Percentiles rank a stretch among this genome's conserved stretches.
These are phyloP conservation scores for Dendrobium catenatum DNA, from an alignment of 106 monocot species.

Conservation along the genomic window DNA sequence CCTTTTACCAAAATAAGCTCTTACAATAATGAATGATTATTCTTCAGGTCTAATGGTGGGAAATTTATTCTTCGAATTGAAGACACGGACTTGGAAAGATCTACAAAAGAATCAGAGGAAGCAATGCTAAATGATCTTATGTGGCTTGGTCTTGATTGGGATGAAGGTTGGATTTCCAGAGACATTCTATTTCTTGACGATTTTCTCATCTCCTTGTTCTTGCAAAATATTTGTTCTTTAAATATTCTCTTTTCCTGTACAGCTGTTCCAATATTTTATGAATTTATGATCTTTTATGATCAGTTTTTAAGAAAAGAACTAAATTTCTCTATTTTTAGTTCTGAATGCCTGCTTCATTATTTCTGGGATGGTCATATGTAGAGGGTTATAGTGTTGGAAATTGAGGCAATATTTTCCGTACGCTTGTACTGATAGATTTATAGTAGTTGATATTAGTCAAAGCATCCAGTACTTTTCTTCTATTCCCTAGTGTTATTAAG, in stretches of 20 bases:
- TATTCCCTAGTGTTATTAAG: background rate
- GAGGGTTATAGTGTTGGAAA: background rate
- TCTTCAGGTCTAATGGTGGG: constrained; percentile 63
- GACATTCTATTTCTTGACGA: background rate
- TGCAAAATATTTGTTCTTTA: background rate
- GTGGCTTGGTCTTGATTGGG: constrained; percentile 88
- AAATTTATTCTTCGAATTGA: constrained; percentile 68
- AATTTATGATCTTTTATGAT: background rate
- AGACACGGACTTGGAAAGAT: constrained; percentile 75
- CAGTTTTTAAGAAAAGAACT: background rate
- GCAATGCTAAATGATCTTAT: constrained; percentile 54
- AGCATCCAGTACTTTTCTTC: background rate
- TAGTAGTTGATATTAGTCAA: background rate
- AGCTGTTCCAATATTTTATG: background rate
- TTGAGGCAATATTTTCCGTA: background rate
- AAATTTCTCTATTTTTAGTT: background rate
- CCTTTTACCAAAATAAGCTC: background rate
- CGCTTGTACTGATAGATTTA: background rate
- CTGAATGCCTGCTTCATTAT: background rate
- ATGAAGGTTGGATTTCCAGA: constrained; percentile 44
- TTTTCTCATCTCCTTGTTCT: background rate
- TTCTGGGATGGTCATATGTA: background rate
- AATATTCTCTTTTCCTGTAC: background rate
- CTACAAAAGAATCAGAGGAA: constrained; percentile 69
- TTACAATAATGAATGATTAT: background rate